Evolutionary conservation across 2,329 filamentous ascomycete species (phyloP).

Genomic region (Apiospora arundinis): DNA sequence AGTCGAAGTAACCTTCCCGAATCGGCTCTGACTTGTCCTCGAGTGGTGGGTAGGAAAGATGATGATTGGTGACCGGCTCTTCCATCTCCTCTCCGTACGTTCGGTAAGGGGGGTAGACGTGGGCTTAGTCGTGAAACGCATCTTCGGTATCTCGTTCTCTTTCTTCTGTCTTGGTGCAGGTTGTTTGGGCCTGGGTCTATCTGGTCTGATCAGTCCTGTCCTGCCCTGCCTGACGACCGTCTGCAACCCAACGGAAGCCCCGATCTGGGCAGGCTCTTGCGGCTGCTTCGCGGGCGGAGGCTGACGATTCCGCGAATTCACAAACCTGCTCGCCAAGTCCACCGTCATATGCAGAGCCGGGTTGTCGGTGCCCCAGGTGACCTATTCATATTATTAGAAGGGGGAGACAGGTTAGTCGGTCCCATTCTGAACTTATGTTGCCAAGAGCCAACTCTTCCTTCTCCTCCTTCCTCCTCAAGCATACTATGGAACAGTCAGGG

Average conservation of each 20-base stretch:
- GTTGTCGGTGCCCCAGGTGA: constrained; percentile 5
- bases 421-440: neutral
- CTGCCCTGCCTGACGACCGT: too few relatives aligned
- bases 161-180: too few relatives aligned
- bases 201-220: too few relatives aligned
- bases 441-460: neutral
- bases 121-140: neutral
- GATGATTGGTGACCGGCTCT: constrained; percentile 6
- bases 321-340: constrained; percentile 6
- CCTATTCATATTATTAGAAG: constrained; percentile 1
- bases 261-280: constrained; percentile 12
- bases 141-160: neutral
- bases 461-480: neutral
- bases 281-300: constrained; percentile 14
- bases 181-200: too few relatives aligned
- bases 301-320: constrained; percentile 1
- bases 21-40: neutral
- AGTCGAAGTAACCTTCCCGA: constrained; percentile 14
- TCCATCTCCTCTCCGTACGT: neutral
- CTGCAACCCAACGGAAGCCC: constrained; percentile 4
- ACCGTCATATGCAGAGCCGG: constrained; percentile 1
- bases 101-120: neutral
- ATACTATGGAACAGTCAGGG: neutral
- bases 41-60: neutral
- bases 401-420: neutral